phyloP scores from a whole-genome alignment of 305 asterid genomes.

The Solanum hybrid region DNA sequence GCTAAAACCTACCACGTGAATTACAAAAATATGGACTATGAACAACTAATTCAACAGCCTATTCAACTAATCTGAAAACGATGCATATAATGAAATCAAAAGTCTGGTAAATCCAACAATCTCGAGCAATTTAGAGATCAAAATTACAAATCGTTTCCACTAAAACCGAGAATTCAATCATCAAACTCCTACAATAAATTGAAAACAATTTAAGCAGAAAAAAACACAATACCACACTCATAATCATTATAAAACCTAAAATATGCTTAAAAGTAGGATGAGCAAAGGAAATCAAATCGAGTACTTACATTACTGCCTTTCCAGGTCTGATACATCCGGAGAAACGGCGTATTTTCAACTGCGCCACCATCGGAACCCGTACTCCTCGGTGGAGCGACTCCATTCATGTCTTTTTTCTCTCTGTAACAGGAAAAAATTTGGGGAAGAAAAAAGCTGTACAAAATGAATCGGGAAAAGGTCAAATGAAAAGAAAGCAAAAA shows the following conservation, averaged over 20 bases:
- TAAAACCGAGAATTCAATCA: not conserved
- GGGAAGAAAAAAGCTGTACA: not conserved
- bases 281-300: not conserved
- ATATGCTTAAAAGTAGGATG: not conserved
- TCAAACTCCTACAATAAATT: not conserved
- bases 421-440: not conserved
- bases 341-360: conserved; percentile 24
- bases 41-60: not conserved
- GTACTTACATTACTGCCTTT: conserved; percentile 62
- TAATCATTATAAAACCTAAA: not conserved
- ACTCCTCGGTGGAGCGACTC: conserved; percentile 51
- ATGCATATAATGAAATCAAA: not conserved
- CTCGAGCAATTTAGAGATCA: not conserved
- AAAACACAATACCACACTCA: not conserved
- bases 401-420: conserved; percentile 29
- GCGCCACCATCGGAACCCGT: conserved; percentile 23
- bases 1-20: not conserved
- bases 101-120: not conserved
- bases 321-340: conserved; percentile 59
- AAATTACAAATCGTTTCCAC: not conserved
- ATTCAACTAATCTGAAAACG: not conserved
- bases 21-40: not conserved
- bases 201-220: not conserved
- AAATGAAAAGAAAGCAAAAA: not conserved
- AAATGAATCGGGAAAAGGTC: conserved; percentile 2